Evolutionary conservation across 257 asterid species (phyloP).

Genomic region (Solanum paucissectum): DNA sequence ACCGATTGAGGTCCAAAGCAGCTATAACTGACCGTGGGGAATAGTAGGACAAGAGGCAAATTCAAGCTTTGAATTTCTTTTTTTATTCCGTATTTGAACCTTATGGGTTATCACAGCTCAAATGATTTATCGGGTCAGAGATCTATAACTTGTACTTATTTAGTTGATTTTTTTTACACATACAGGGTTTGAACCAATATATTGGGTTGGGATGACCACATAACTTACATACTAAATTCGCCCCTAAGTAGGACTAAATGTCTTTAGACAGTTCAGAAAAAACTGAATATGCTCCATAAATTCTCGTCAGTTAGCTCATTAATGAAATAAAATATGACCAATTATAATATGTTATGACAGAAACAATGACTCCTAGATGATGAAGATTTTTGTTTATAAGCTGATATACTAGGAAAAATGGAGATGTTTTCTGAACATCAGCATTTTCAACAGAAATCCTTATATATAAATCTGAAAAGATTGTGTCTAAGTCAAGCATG

Average conservation of each 20-base stretch:
- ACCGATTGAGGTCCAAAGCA: not conserved
- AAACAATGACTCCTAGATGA: not conserved
- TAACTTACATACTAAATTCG: not conserved
- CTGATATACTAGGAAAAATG: not conserved
- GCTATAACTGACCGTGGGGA: not conserved
- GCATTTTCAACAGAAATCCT: not conserved
- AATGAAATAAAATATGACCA: not conserved
- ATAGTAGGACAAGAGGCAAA: not conserved
- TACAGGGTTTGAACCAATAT: not conserved
- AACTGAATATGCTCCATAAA: not conserved
- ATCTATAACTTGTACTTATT: not conserved
- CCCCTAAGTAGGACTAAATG: not conserved
- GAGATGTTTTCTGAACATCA: not conserved
- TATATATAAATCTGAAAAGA: not conserved
- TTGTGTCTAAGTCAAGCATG: not conserved
- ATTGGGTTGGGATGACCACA: not conserved
- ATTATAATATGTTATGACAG: not conserved
- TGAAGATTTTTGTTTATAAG: not conserved
- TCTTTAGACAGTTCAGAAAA: not conserved
- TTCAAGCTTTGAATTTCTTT: not conserved
- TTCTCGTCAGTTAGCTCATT: not conserved
- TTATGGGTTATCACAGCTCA: not conserved
- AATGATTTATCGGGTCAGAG: not conserved
- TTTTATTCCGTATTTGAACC: not conserved
- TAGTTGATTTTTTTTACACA: not conserved